A percentile compares a stretch with the other conserved stretches of the same genome.
Conservation (phyloP, 352 stramenopile genomes). For the Phytophthora chlamydospora region DNA sequence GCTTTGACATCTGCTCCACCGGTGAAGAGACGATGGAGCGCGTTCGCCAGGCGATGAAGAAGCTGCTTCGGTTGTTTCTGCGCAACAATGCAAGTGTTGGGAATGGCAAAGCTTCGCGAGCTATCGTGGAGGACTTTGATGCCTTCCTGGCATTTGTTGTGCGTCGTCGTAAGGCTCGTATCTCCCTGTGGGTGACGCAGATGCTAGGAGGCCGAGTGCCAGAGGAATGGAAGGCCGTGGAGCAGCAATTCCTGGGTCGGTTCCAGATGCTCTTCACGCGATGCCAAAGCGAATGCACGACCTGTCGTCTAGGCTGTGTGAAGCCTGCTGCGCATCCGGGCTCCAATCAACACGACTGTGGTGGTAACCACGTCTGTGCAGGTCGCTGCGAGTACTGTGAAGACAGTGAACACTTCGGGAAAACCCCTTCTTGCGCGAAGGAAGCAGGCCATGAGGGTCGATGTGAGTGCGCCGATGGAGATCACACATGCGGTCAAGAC, state of each 20-base stretch:
- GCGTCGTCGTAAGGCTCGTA: constrained; percentile 55
- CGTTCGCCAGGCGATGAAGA: constrained; percentile 32
- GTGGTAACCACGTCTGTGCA: constrained; percentile 51
- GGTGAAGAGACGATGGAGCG: constrained; percentile 19
- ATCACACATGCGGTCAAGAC: constrained; percentile 65
- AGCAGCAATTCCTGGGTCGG: constrained; percentile 50
- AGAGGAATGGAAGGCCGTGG: constrained; percentile 52
- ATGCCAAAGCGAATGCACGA: constrained; percentile 59
- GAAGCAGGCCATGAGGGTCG: constrained; percentile 66
- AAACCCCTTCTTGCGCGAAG: constrained; percentile 52
- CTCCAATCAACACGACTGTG: constrained; percentile 51
- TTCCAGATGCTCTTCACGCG: constrained; percentile 63
- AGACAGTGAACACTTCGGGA: constrained; percentile 19
- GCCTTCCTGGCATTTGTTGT: constrained; percentile 62
- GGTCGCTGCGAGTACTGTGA: constrained; percentile 62
- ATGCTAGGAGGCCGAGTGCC: constrained; percentile 44
- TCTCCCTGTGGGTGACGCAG: constrained; percentile 50
- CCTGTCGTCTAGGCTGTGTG: constrained; percentile 72
- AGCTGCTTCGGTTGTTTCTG: constrained; percentile 43
- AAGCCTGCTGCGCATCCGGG: constrained; percentile 47
- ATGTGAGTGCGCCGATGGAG: constrained; percentile 64
- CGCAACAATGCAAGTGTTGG: constrained; percentile 6
- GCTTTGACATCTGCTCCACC: constrained; percentile 31
- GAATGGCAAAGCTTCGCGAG: constrained; percentile 27
- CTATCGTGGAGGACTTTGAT: constrained; percentile 56